A percentile compares a stretch with the other conserved stretches of the same genome.
These are phyloP conservation scores for Trichoderma sp. DNA, from an alignment of 2,329 filamentous ascomycete species.

Conservation along the genomic window DNA sequence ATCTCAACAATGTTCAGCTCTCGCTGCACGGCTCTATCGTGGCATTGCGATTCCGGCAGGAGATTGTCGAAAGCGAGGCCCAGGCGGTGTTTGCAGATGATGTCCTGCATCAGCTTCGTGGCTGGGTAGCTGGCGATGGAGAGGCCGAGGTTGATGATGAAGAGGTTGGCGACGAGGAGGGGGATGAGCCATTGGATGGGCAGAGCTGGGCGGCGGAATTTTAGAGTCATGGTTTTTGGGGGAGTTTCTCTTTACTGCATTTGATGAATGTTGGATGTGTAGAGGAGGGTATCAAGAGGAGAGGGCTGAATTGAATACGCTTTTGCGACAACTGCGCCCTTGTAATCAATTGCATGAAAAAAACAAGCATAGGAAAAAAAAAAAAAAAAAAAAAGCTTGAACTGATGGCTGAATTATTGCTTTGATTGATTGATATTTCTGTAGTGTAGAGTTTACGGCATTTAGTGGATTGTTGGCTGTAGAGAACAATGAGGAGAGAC, in stretches of 20 bases:
- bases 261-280: neutral
- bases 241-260: neutral
- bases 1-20: constrained; percentile 30
- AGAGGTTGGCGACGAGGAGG: constrained; percentile 31
- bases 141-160: constrained; percentile 33
- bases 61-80: constrained; percentile 5
- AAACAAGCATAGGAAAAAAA: neutral
- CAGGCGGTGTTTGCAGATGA: constrained; percentile 30
- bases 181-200: constrained; percentile 28
- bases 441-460: neutral
- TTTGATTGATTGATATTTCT: neutral
- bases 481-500: neutral
- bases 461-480: neutral
- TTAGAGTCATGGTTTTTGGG: neutral
- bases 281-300: neutral
- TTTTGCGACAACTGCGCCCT: neutral
- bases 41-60: constrained; percentile 30
- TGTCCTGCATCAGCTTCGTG: constrained; percentile 32
- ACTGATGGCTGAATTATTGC: neutral
- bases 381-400: neutral
- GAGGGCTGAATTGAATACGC: too few relatives aligned
- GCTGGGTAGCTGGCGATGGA: constrained; percentile 31
- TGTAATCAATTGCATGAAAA: neutral
- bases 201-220: constrained; percentile 25
- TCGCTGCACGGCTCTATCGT: constrained; percentile 29